Base-by-base conservation (phyloP, 352 stramenopile genomes). In the Hyaloperonospora brassicae region DNA sequence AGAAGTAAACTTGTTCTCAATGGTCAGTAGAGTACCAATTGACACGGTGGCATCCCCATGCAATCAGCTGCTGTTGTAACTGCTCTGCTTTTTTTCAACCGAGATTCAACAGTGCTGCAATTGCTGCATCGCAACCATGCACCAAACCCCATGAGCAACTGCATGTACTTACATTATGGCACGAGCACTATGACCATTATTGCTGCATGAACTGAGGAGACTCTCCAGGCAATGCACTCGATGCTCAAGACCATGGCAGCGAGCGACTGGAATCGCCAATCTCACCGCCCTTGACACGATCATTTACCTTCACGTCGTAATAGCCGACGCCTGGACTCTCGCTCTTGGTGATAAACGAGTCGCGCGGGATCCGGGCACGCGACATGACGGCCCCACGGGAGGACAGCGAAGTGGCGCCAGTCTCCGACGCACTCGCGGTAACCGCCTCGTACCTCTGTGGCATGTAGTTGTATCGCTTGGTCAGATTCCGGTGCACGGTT, bases 261-360 rank as follows among this genome's bases (percentile, higher is more conserved):
- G 66, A 68, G 35, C 79, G 76, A 44, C 84, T 75, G 17, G 79
- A 86, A 64, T 89, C 79, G 10, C 79, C 79, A 27, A 89, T 89
- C 60, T 89, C 79, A 14, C 79, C 79, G 17, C 79, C 79, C 55
- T 81, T 81, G 9, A 89, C 77, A 30, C 76, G 66, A 58, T 82
- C 62, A 5, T 68, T 68, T 21, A 87, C 59, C 46, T 86, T 75
- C 41, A 89, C 77, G 50, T 89, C 77, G 63, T 89, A 89, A 51
- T 87, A 87, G 5, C 79, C 79, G 47, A 89, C 79, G 13, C 79
- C 79, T 4, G 79, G 79, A 41, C 71, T 86, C 48, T 85, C 79
- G 47, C 54, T 86, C 58, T 79, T 87, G 10, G 73, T 71, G 54
- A 86, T 76, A 55, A 87, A 89, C 40, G 79, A 85, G 49, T 86